Conservation (phyloP, 2,329 filamentous ascomycete genomes). For the Talaromyces funiculosus region DNA sequence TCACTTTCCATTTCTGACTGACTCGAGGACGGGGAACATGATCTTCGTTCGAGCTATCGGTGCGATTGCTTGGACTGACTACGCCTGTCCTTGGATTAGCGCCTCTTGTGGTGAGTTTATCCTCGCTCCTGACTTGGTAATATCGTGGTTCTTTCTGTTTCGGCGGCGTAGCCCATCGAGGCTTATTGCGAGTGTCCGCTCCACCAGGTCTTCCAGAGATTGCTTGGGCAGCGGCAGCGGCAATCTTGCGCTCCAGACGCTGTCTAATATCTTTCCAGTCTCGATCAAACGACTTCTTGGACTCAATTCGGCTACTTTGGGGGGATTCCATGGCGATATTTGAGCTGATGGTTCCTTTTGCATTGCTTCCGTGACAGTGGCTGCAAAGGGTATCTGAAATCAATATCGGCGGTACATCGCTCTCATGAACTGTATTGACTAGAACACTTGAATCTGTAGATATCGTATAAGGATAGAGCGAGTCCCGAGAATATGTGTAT, state of each 20-base stretch:
- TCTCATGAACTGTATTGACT: neutral
- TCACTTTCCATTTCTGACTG: constrained; percentile 28
- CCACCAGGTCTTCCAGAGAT: constrained; percentile 13
- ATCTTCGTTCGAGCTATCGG: constrained; percentile 18
- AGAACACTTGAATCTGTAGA: neutral
- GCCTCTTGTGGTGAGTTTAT: constrained; percentile 29
- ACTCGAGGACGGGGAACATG: constrained; percentile 9
- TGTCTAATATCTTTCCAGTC: constrained; percentile 15
- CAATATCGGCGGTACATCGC: neutral
- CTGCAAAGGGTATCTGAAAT: constrained; percentile 9
- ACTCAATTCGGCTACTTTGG: neutral
- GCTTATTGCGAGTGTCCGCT: constrained; percentile 9
- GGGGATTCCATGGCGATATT: constrained; percentile 7
- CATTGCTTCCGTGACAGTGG: constrained; percentile 8
- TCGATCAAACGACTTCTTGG: constrained; percentile 12
- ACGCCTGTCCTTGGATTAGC: constrained; percentile 34
- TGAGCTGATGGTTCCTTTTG: neutral
- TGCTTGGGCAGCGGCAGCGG: constrained; percentile 12
- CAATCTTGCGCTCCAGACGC: constrained; percentile 13
- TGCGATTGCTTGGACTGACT: constrained; percentile 29
- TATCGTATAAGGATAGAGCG: neutral
- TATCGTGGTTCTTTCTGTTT: constrained; percentile 7
- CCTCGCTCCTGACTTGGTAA: constrained; percentile 23
- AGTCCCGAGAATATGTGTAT: neutral
- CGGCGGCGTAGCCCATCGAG: constrained; percentile 9